These are phyloP conservation scores for Penicillium cinerascens DNA, from an alignment of 495 filamentous ascomycete genomes.

Conservation along the genomic window DNA sequence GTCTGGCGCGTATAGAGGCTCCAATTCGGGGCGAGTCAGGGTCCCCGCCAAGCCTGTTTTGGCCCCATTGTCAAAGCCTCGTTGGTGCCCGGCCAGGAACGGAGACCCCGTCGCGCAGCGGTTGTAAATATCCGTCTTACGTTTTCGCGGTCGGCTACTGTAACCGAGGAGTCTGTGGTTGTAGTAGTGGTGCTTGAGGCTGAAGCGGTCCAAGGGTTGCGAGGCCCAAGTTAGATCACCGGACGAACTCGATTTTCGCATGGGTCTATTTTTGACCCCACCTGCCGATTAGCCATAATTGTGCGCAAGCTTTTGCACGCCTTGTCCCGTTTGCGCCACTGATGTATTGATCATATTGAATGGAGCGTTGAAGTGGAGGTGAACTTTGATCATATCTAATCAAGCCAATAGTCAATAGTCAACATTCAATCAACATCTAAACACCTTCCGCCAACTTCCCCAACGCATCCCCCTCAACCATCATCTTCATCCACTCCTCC, in stretches of 20 bases:
- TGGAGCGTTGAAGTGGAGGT: not conserved
- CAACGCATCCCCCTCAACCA: conserved; percentile 73
- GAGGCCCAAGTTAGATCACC: not conserved
- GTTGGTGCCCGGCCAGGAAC: not conserved
- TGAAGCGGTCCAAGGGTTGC: not conserved
- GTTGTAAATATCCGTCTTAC: not conserved
- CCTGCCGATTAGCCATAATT: no score
- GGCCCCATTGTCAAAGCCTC: not conserved
- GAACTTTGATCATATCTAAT: no score
- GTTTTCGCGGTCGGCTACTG: not conserved
- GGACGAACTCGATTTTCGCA: not conserved
- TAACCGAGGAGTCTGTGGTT: not conserved
- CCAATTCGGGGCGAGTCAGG: not conserved
- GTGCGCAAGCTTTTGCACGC: no score
- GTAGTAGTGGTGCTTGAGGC: not conserved
- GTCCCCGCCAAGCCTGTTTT: not conserved
- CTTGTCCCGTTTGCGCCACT: no score
- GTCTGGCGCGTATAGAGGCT: not conserved
- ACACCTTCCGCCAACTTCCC: conserved; percentile 48
- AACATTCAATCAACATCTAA: no score
- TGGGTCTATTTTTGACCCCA: not conserved
- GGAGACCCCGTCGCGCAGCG: not conserved
- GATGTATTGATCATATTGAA: no score
- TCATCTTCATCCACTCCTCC: conserved; percentile 90
- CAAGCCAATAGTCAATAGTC: no score